phyloP scores from a whole-genome alignment of 257 asterid genomes.

The Solanum pinnatisectum region DNA sequence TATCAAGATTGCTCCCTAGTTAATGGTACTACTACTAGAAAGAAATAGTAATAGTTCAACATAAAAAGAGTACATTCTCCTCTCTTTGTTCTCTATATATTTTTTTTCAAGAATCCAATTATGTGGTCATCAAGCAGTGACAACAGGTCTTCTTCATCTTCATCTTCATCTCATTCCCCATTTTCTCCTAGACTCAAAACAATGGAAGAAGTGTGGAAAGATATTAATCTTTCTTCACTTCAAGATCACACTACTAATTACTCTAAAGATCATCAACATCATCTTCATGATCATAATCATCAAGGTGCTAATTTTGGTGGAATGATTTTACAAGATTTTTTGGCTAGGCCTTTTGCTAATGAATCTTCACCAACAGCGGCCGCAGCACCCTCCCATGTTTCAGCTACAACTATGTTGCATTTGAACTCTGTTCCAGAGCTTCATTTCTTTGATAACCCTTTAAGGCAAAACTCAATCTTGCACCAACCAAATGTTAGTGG shows the following conservation, averaged over 20 bases:
- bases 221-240: slow-evolving; percentile 38
- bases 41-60: not conserved
- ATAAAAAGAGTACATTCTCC: not conserved
- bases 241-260: slow-evolving; percentile 15
- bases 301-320: slow-evolving; percentile 7
- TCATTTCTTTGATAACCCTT: slow-evolving; percentile 9
- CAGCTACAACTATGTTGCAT: slow-evolving; percentile 35
- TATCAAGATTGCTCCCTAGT: not conserved
- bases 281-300: not conserved
- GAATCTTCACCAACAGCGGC: slow-evolving; percentile 14
- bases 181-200: slow-evolving; percentile 13
- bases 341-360: slow-evolving; percentile 19
- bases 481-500: slow-evolving; percentile 3
- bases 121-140: slow-evolving; percentile 3
- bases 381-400: not conserved
- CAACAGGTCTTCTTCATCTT: not conserved
- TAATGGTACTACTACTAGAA: not conserved
- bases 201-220: slow-evolving; percentile 76
- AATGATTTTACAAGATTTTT: slow-evolving; percentile 46
- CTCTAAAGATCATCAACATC: not conserved
- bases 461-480: not conserved
- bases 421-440: slow-evolving; percentile 30
- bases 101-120: not conserved
- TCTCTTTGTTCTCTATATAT: not conserved
- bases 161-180: not conserved